These are phyloP conservation scores for Globisporangium nunn DNA, from an alignment of 352 stramenopile genomes.

Conservation along the genomic window DNA sequence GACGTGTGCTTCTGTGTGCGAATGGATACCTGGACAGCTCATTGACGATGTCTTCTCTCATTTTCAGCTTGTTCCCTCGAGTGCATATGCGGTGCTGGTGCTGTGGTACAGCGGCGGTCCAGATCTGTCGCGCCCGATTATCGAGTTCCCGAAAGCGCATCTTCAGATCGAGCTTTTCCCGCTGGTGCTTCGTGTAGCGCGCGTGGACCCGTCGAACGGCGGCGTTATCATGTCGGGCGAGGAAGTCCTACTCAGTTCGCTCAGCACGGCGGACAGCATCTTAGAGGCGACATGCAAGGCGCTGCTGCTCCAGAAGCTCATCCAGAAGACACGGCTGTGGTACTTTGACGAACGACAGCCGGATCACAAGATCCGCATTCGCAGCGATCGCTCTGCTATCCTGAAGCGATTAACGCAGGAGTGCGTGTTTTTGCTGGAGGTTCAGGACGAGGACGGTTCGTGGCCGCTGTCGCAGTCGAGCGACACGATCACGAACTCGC, in stretches of 20 bases:
- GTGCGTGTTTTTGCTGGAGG: slow-evolving; percentile 74
- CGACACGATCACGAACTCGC: slow-evolving; percentile 28
- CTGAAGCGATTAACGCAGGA: slow-evolving; percentile 60
- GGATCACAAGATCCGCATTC: slow-evolving; percentile 59
- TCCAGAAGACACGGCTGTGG: slow-evolving; percentile 74
- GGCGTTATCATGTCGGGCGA: slow-evolving; percentile 74
- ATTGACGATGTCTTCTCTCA: not conserved
- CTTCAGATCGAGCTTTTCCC: slow-evolving; percentile 75
- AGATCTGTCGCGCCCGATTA: slow-evolving; percentile 45
- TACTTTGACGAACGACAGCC: slow-evolving; percentile 72
- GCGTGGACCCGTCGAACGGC: slow-evolving; percentile 58
- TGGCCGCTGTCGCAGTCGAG: slow-evolving; percentile 74
- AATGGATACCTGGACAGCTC: not conserved
- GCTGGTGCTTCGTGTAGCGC: slow-evolving; percentile 67
- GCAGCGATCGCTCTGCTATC: slow-evolving; percentile 32
- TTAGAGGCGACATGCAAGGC: slow-evolving; percentile 70
- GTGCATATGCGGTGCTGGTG: slow-evolving; percentile 58
- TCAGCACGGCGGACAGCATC: slow-evolving; percentile 54
- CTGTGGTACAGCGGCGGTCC: slow-evolving; percentile 78
- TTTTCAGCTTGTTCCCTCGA: slow-evolving; percentile 58
- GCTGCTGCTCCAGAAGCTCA: slow-evolving; percentile 57
- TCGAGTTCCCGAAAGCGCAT: slow-evolving; percentile 29
- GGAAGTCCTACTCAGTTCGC: slow-evolving; percentile 59
- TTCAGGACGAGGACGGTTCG: slow-evolving; percentile 80
- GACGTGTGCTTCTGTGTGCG: too few species aligned